Evolutionary conservation across 129 eudicot species (phyloP).

Genomic region (Chrysanthemum lavandulifolium): DNA sequence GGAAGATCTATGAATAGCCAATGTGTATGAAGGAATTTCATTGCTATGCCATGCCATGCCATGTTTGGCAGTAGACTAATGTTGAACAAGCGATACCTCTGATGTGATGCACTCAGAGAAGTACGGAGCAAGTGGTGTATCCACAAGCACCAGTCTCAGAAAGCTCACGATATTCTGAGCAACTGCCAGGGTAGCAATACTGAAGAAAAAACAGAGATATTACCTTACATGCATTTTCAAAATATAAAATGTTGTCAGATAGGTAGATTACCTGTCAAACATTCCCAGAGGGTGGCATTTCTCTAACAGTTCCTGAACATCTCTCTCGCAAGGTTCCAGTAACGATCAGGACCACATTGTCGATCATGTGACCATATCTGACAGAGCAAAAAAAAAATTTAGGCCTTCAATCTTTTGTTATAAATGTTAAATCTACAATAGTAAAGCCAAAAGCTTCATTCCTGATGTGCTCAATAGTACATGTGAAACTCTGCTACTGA

Average conservation of each 20-base stretch:
- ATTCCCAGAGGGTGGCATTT: slow-evolving; percentile 98
- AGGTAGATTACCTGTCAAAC: slow-evolving; percentile 79
- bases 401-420: neutral
- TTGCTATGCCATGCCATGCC: neutral
- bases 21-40: neutral
- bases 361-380: slow-evolving; percentile 99
- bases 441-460: slow-evolving; percentile 1
- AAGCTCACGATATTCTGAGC: slow-evolving; percentile 97
- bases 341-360: slow-evolving; percentile 93
- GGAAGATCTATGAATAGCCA: too few species aligned
- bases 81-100: slow-evolving; percentile 55
- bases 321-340: slow-evolving; percentile 99
- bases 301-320: slow-evolving; percentile 91
- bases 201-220: slow-evolving; percentile 30
- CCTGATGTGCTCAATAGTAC: neutral
- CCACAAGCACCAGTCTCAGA: slow-evolving; percentile 96
- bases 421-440: neutral
- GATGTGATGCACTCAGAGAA: slow-evolving; percentile 98
- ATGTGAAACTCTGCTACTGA: neutral
- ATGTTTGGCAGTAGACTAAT: neutral
- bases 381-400: slow-evolving; percentile 12
- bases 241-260: neutral
- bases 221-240: neutral
- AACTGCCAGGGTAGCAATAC: slow-evolving; percentile 94
- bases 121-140: slow-evolving; percentile 96